Evolutionary conservation across 2,329 filamentous ascomycete genomes (phyloP), one percentile per base, ranked within the genome.

Genomic region (Ceratocystis papillata): DNA sequence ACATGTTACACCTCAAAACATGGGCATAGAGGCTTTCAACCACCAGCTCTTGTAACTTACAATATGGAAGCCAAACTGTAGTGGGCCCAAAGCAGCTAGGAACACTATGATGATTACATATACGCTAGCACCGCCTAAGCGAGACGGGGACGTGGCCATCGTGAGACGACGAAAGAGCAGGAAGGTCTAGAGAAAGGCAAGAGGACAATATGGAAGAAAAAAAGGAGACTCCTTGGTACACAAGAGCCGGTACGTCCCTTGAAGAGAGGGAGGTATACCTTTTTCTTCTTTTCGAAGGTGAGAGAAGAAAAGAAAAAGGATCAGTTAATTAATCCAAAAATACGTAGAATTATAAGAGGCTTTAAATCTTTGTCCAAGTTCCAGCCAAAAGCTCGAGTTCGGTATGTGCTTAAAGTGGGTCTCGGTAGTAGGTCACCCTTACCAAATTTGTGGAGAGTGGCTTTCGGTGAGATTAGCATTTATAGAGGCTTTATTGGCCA

Each of bases 41-140:
- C 28, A 33, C 33, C 17, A 33, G 3, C 17, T 33, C 33, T 20
- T 28, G 25, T 3, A 37, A 72, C 78, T 73, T 81, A 94, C 91
- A 74, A 97, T 77, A 76, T 97, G 93, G 76, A 90, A 96, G 69
- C 94, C 94, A 74, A 96, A 99, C 72, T 96, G 90, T 57, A 97
- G 82, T 1, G 94, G 90, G 0, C 93, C 94, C 20, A 96, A 77
- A 0, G 91, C 95, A 55, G 89, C 84, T 67, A 92, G 80, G 68
- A 85, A 77, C 65, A 97, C 82, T 60, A 94, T 77, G 72, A 90
- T 83, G 72, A 94, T 73, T 71, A 97, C 84, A 76, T 90, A 96
- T 4, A 84, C n/a, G 46, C 64, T 25, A 6, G 63, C 45, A n/a
- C 50, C 63, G 62, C 62, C 62, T 17, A 53, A 63, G 62, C 62